Percentiles rank a stretch among this genome's conserved stretches.
Conservation (phyloP, 768 basidiomycete species). For the Gelatoporia subvermispora region DNA sequence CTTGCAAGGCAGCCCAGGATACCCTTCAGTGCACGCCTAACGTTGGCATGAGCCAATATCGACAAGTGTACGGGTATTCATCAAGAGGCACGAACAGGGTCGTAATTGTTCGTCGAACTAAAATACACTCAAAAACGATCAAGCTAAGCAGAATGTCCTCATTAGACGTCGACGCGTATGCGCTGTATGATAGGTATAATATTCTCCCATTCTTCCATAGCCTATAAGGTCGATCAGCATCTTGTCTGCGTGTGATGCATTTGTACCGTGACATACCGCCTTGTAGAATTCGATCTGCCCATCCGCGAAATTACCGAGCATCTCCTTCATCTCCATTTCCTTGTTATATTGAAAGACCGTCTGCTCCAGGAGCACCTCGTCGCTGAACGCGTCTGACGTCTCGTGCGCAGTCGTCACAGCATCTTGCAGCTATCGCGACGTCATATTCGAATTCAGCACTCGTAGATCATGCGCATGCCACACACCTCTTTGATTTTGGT, state of each 20-base stretch:
- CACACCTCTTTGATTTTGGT: slow-evolving; percentile 89
- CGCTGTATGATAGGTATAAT: slow-evolving; percentile 91
- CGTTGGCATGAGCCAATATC: too few species aligned
- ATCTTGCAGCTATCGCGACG: slow-evolving; percentile 72
- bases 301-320: slow-evolving; percentile 83
- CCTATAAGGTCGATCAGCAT: slow-evolving; percentile 34
- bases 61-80: too few species aligned
- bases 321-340: slow-evolving; percentile 95
- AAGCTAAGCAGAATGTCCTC: slow-evolving; percentile 11
- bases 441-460: background rate
- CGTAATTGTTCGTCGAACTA: background rate
- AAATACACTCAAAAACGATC: slow-evolving; percentile 10
- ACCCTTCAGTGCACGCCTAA: too few species aligned
- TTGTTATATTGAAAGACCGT: slow-evolving; percentile 85
- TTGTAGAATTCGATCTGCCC: slow-evolving; percentile 95
- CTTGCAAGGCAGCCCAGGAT: too few species aligned
- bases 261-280: slow-evolving; percentile 40
- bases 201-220: slow-evolving; percentile 97
- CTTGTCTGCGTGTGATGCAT: too few species aligned
- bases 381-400: slow-evolving; percentile 94
- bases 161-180: slow-evolving; percentile 86
- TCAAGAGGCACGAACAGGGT: background rate
- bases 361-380: slow-evolving; percentile 91
- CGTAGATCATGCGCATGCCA: background rate
- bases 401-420: slow-evolving; percentile 94